Evolutionary conservation across 805 yeast genomes (phyloP).

Genomic region (Yarrowia alimentaria): DNA sequence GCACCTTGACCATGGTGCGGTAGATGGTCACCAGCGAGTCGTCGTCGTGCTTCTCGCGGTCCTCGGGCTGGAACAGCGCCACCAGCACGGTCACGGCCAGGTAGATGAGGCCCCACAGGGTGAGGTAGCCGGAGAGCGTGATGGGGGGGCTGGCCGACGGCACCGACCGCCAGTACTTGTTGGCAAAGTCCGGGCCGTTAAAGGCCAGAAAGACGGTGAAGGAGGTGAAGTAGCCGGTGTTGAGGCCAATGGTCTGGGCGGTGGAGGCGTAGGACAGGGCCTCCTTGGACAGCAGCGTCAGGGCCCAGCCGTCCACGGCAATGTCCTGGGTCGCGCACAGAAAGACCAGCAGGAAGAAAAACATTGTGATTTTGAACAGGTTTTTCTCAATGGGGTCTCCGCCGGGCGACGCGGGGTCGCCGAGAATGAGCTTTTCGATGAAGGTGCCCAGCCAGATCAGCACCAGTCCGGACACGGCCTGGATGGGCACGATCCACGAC

Average conservation of each 20-base stretch:
- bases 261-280: constrained; percentile 91
- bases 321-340: constrained; percentile 97
- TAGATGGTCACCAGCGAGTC: constrained; percentile 40
- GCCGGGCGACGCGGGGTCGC: constrained; percentile 42
- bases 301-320: constrained; percentile 99
- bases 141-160: constrained; percentile 68
- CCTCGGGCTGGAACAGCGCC: constrained; percentile 64
- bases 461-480: constrained; percentile 69
- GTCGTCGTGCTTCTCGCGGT: constrained; percentile 47
- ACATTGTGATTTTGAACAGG: constrained; percentile 57
- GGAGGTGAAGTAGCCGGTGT: constrained; percentile 86
- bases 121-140: constrained; percentile 70
- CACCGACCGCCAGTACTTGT: constrained; percentile 65
- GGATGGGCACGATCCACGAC: constrained; percentile 94
- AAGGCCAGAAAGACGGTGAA: constrained; percentile 90
- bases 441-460: constrained; percentile 62
- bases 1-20: constrained; percentile 41
- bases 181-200: constrained; percentile 89
- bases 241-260: constrained; percentile 94
- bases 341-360: constrained; percentile 75
- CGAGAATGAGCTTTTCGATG: constrained; percentile 50
- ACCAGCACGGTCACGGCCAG: constrained; percentile 63
- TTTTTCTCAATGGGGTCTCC: constrained; percentile 40
- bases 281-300: constrained; percentile 74
- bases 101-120: constrained; percentile 73